Evolutionary conservation across 495 filamentous ascomycete genomes (phyloP), one percentile per base, ranked within the genome.

Genomic region (Penicillium verhagenii): DNA sequence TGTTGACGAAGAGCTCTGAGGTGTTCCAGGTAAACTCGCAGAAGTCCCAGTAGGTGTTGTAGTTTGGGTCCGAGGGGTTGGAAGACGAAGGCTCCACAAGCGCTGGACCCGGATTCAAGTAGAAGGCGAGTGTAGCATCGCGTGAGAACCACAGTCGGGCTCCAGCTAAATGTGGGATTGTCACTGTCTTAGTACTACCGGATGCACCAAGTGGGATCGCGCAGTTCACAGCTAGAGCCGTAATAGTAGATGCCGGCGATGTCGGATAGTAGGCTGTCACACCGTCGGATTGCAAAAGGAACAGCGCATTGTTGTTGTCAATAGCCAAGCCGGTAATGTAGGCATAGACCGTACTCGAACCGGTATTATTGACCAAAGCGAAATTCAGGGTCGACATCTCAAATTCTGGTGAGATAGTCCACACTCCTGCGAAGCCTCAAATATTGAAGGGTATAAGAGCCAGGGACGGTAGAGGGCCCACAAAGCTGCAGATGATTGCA

Each of bases 1-100:
- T 87, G 61, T 92, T 92, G 46, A 81, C 86, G 63, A 86, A 92
- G 3, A 91, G 75, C 69, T 90, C 82, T 18, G 68, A 51, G 44
- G 63, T 63, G 66, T 89, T 88, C 70, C 79, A 87, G 3, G 88
- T 92, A 66, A 91, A 89, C 64, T 92, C 88, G 68, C 75, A 79
- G 61, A 92, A 92, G 26, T 74, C 79, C 85, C 88, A 92, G 43
- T 66, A 59, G 25, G 82, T 68, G 25, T 81, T 76, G 63, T 86
- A 83, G 60, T 90, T 91, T 0, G 82, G 71, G 63, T 92, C 88
- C 0, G 76, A 68, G 0, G 75, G 66, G 61, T 90, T 91, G 13
- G 82, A 85, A 10, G 86, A 80, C 6, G 80, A 82, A 0, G 88
- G 88, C 66, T 90, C 87, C 20, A 90, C 87, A 4, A 91, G 73